phyloP scores from a whole-genome alignment of 305 asterid genomes.

The Fraxinus nigra region DNA sequence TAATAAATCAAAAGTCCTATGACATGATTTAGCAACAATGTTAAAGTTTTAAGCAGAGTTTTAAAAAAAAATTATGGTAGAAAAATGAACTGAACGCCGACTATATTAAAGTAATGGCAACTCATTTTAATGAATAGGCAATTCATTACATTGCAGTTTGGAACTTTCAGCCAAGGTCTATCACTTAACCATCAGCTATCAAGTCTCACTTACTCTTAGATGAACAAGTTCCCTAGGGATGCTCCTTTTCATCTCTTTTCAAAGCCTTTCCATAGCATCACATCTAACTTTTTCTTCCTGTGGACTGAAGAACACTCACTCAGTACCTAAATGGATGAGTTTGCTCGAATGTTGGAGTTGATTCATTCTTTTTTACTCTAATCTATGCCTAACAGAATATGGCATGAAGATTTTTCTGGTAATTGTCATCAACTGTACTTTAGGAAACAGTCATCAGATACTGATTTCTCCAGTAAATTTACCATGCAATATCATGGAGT shows the following conservation, averaged over 20 bases:
- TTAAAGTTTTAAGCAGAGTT: not conserved
- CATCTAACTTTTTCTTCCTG: not conserved
- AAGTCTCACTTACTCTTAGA: not conserved
- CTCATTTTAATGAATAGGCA: not conserved
- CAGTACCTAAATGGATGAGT: not conserved
- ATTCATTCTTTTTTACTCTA: not conserved
- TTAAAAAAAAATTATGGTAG: not conserved
- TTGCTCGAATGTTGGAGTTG: not conserved
- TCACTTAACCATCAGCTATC: not conserved
- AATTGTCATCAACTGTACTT: not conserved
- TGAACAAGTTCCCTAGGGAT: not conserved
- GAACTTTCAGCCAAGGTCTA: too few relatives aligned
- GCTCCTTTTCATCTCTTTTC: not conserved
- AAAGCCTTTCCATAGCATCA: not conserved
- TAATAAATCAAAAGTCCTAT: conserved; percentile 10
- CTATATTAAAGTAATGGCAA: not conserved
- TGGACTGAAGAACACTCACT: not conserved
- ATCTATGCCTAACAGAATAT: not conserved
- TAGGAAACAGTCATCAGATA: not conserved
- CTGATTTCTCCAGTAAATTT: not conserved
- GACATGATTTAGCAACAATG: conserved; percentile 9
- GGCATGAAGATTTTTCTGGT: not conserved
- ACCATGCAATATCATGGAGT: not conserved
- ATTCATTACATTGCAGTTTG: not conserved
- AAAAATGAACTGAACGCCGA: not conserved